phyloP scores from a whole-genome alignment of 148 eudicot genomes.

The Nepenthes gracilis region DNA sequence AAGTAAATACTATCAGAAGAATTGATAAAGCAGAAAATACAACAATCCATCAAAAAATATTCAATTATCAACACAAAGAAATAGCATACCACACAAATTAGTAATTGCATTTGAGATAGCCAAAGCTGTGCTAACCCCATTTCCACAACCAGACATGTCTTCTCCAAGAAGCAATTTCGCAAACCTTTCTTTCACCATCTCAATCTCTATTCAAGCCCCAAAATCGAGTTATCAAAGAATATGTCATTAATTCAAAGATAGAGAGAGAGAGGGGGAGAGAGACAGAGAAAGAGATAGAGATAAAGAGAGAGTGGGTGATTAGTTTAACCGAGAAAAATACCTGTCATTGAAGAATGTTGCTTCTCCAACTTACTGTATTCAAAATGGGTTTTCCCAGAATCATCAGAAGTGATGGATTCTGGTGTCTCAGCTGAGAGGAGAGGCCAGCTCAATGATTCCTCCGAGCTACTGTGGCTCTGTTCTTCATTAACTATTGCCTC shows the following conservation, averaged over 20 bases:
- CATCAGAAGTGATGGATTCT: constrained; percentile 10
- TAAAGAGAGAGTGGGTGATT: background rate
- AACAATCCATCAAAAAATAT: background rate
- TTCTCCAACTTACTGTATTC: constrained; percentile 28
- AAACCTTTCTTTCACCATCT: constrained; percentile 84
- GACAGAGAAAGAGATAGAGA: background rate
- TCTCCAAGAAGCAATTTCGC: constrained; percentile 80
- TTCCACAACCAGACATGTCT: constrained; percentile 87
- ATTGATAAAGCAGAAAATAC: background rate
- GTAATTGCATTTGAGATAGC: constrained; percentile 80
- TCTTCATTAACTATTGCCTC: constrained; percentile 26
- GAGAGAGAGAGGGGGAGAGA: background rate
- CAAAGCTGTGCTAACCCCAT: constrained; percentile 69
- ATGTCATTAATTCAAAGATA: background rate
- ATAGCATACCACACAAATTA: constrained; percentile 63
- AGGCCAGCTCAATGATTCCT: constrained; percentile 30
- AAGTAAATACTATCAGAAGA: background rate
- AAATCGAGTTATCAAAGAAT: background rate
- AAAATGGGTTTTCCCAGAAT: constrained; percentile 13
- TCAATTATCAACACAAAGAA: background rate
- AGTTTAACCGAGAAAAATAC: constrained; percentile 12
- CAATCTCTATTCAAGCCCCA: constrained; percentile 34
- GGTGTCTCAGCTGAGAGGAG: constrained; percentile 18
- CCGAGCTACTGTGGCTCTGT: constrained; percentile 27
- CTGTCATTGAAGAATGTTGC: constrained; percentile 36